Percentiles rank a stretch among this genome's conserved stretches.
Conservation (phyloP, 1,139 yeast genomes). For the Taphrina deformans region DNA sequence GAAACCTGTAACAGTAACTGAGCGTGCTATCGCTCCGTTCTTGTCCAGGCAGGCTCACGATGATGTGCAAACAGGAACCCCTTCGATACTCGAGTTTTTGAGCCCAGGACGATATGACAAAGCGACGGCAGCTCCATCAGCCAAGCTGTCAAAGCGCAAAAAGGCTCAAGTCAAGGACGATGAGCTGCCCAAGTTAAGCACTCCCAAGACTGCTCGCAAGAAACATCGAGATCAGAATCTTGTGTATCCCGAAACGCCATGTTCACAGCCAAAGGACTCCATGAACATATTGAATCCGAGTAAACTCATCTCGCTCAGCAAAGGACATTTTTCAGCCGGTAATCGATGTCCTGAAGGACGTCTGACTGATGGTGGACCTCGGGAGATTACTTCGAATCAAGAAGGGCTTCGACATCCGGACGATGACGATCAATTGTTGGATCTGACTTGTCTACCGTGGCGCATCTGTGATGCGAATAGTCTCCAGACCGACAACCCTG, state of each 20-base stretch:
- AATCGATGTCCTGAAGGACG: slow-evolving; percentile 12
- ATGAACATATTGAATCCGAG: neutral
- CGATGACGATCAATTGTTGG: neutral
- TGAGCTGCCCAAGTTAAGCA: neutral
- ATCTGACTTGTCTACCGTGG: neutral
- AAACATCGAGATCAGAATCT: neutral
- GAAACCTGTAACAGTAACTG: slow-evolving; percentile 15
- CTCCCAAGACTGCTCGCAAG: neutral
- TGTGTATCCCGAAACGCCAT: neutral
- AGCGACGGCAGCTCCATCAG: neutral
- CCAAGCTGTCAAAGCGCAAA: neutral
- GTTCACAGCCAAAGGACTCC: neutral
- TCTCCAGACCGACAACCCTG: neutral
- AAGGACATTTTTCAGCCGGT: slow-evolving; percentile 7
- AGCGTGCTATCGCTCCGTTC: slow-evolving; percentile 12
- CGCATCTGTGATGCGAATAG: neutral
- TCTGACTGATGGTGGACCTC: slow-evolving; percentile 15
- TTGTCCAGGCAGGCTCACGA: neutral
- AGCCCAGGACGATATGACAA: neutral
- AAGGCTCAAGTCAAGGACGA: neutral
- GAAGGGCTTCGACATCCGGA: neutral
- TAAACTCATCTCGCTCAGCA: slow-evolving; percentile 7
- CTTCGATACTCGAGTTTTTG: slow-evolving; percentile 6
- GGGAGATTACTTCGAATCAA: slow-evolving; percentile 4
- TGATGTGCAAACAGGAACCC: neutral